Conservation (phyloP, 148 eudicot genomes). For the Nyssa sinensis region DNA sequence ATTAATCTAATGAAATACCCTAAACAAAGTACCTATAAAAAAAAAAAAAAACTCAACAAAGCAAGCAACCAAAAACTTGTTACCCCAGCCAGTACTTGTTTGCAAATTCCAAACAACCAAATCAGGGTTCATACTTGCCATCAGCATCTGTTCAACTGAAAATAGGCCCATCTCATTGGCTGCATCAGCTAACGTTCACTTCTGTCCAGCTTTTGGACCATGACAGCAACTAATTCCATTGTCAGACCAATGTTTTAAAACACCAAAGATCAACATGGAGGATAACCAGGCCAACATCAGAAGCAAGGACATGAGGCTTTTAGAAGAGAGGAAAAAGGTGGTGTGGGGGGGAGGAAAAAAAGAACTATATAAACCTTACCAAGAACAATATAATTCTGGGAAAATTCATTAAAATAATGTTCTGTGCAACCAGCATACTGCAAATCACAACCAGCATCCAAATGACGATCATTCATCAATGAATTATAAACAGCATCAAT, state of each 20-base stretch:
- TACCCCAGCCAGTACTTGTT: slow-evolving; percentile 28
- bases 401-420: slow-evolving; percentile 5
- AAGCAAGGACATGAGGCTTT: background rate
- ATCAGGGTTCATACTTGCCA: background rate
- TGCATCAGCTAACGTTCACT: slow-evolving; percentile 20
- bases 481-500: slow-evolving; percentile 31
- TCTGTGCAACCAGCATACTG: slow-evolving; percentile 12
- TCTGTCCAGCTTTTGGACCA: slow-evolving; percentile 1
- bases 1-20: slow-evolving; percentile 10
- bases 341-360: too few species aligned
- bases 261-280: background rate
- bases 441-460: slow-evolving; percentile 18
- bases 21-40: background rate
- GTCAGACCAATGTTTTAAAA: background rate
- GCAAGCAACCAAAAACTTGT: slow-evolving; percentile 13
- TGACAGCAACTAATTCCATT: background rate
- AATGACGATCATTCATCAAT: slow-evolving; percentile 20
- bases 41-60: too few species aligned
- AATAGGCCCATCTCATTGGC: slow-evolving; percentile 9
- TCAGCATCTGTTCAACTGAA: background rate
- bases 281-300: slow-evolving; percentile 9
- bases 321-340: background rate
- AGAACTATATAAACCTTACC: slow-evolving; percentile 5
- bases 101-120: slow-evolving; percentile 3
- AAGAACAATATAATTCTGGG: background rate